Percentiles rank a stretch among this genome's conserved stretches.
Evolutionary conservation across 129 eudicot species (phyloP).

Genomic region (Kitagawia praeruptora): DNA sequence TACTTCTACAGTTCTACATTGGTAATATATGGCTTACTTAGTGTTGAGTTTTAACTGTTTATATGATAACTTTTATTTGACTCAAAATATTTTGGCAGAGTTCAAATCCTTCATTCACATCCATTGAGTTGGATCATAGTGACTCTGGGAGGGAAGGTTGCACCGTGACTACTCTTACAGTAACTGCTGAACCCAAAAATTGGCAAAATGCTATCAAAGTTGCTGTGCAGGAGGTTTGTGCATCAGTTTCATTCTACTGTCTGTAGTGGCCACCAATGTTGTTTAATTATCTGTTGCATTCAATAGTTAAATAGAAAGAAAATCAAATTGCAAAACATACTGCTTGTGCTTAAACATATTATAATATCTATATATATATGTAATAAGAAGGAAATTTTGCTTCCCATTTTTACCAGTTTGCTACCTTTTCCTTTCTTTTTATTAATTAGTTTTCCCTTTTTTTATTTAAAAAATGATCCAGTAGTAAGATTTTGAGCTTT

Average conservation of each 20-base stretch:
- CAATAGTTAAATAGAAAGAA: background rate
- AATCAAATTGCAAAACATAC: background rate
- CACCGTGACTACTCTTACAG: constrained; percentile 98
- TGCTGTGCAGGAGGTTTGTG: constrained; percentile 88
- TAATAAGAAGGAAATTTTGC: background rate
- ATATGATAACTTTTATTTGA: constrained; percentile 10
- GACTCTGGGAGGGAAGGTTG: constrained; percentile 99
- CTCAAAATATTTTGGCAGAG: constrained; percentile 45
- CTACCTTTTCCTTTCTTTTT: background rate
- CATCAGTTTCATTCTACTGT: background rate
- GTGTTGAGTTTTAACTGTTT: background rate
- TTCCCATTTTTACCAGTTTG: background rate
- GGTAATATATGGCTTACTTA: background rate
- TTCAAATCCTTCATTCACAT: constrained; percentile 93
- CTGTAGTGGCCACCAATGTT: background rate
- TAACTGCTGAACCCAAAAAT: constrained; percentile 90
- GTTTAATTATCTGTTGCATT: background rate
- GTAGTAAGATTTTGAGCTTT: background rate
- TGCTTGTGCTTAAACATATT: background rate
- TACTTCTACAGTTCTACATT: background rate
- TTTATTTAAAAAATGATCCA: background rate
- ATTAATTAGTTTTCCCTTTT: background rate
- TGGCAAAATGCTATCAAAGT: constrained; percentile 94
- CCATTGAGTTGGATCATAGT: constrained; percentile 96
- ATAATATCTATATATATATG: background rate